These are phyloP conservation scores for Acanthamoeba triangularis DNA, from an alignment of 208 protist genomes.

Conservation along the genomic window DNA sequence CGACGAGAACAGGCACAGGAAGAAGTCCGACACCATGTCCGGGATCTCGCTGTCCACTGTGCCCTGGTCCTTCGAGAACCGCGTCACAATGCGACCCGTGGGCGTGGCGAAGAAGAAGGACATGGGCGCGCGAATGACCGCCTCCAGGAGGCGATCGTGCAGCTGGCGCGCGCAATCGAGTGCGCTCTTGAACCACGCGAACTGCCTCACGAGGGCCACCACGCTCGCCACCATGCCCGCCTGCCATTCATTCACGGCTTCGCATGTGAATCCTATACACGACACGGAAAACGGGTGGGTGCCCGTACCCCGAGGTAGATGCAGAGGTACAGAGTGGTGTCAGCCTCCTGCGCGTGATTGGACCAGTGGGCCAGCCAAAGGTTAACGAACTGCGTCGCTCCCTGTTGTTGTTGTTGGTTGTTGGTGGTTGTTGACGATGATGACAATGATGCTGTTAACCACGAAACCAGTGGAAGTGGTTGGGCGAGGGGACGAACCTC, in stretches of 20 bases:
- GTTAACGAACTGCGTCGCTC: not conserved
- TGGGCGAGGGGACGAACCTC: not conserved
- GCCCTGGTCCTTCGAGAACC: constrained; percentile 96
- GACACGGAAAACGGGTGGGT: no score
- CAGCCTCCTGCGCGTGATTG: not conserved
- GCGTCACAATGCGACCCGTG: constrained; percentile 94
- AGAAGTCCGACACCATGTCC: constrained; percentile 25
- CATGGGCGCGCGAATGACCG: constrained; percentile 33
- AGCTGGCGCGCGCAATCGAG: not conserved
- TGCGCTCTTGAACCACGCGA: constrained; percentile 24
- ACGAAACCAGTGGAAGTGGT: not conserved
- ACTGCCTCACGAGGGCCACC: not conserved
- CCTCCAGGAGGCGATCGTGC: constrained; percentile 26
- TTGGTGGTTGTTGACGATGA: not conserved
- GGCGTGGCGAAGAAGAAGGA: constrained; percentile 31
- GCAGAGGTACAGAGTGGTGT: constrained; percentile 69
- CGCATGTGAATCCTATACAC: not conserved
- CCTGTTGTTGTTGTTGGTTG: not conserved
- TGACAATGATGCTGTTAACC: no score
- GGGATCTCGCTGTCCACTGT: constrained; percentile 89
- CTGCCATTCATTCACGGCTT: not conserved
- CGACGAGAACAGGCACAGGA: constrained; percentile 1
- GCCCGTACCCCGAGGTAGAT: not conserved
- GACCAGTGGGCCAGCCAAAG: not conserved
- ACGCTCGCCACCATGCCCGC: not conserved